Percentiles rank a stretch among this genome's conserved stretches.
Evolutionary conservation across 1,139 yeast species (phyloP).

Genomic region (Blastobotrys ciferrii): DNA sequence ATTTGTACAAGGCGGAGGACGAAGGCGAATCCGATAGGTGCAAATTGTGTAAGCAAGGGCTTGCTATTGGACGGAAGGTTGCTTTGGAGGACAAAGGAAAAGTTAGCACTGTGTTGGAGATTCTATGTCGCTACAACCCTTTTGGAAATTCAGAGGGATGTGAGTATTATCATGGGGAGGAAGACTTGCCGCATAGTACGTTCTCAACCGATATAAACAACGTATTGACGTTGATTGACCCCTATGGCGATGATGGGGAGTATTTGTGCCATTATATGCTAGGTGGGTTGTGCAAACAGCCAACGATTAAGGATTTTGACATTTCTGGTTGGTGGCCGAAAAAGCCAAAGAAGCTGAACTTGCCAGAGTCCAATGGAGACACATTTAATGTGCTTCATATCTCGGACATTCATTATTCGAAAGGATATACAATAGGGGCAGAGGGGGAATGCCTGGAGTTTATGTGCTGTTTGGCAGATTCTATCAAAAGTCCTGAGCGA

Average conservation of each 20-base stretch:
- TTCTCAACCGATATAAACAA: slow-evolving; percentile 43
- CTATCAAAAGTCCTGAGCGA: slow-evolving; percentile 38
- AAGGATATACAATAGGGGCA: slow-evolving; percentile 54
- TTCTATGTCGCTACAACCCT: not conserved
- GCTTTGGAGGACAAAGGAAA: slow-evolving; percentile 11
- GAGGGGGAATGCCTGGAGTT: slow-evolving; percentile 55
- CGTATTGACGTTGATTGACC: slow-evolving; percentile 45
- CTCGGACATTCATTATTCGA: slow-evolving; percentile 59
- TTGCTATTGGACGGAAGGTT: slow-evolving; percentile 17
- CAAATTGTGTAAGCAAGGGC: slow-evolving; percentile 19
- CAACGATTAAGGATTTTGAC: slow-evolving; percentile 43
- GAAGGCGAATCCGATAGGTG: slow-evolving; percentile 12
- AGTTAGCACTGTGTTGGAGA: not conserved
- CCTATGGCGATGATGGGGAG: slow-evolving; percentile 44
- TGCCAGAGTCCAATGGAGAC: slow-evolving; percentile 39
- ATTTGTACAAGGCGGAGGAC: slow-evolving; percentile 7
- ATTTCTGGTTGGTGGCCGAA: slow-evolving; percentile 44
- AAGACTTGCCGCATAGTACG: not conserved
- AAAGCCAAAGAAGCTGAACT: slow-evolving; percentile 39
- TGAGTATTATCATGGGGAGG: not conserved
- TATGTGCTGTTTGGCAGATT: slow-evolving; percentile 48
- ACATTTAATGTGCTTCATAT: slow-evolving; percentile 59
- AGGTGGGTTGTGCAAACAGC: slow-evolving; percentile 41
- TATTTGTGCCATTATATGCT: slow-evolving; percentile 49
- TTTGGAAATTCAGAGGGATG: not conserved